Percentiles rank a stretch among this genome's conserved stretches.
phyloP scores from a whole-genome alignment of 345 rosid species.

The Brassica rapa region DNA sequence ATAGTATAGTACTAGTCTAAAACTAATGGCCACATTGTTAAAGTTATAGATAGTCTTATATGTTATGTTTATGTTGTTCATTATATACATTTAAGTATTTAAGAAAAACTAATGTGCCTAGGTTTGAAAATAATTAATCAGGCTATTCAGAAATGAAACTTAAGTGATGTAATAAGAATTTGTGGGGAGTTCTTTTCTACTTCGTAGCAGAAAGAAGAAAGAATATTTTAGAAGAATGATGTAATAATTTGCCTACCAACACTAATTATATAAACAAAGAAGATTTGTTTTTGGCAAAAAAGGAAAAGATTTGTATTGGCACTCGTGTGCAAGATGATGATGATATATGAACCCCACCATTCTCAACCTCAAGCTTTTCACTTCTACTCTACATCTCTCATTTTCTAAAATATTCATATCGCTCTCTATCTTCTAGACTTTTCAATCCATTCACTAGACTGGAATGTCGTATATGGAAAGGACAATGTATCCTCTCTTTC shows the following conservation, averaged over 20 bases:
- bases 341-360: constrained; percentile 25
- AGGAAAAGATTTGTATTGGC: not conserved
- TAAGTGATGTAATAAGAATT: not conserved
- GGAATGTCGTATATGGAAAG: constrained; percentile 9
- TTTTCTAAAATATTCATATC: constrained; percentile 24
- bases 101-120: not conserved
- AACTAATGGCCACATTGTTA: not conserved
- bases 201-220: not conserved
- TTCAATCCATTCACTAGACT: constrained; percentile 15
- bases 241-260: constrained; percentile 43
- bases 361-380: constrained; percentile 17
- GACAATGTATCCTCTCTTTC: constrained; percentile 22
- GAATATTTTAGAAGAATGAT: constrained; percentile 16
- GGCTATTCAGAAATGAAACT: not conserved
- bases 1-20: not conserved
- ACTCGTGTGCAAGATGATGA: constrained; percentile 31
- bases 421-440: constrained; percentile 26
- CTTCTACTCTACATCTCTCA: constrained; percentile 13
- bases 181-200: not conserved
- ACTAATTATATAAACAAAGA: constrained; percentile 13
- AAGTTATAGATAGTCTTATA: not conserved
- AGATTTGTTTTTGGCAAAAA: constrained; percentile 7
- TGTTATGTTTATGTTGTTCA: not conserved
- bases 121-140: not conserved
- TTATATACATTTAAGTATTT: not conserved